These are phyloP conservation scores for Thyridium curvatum DNA, from an alignment of 2,329 filamentous ascomycete genomes.

Conservation along the genomic window DNA sequence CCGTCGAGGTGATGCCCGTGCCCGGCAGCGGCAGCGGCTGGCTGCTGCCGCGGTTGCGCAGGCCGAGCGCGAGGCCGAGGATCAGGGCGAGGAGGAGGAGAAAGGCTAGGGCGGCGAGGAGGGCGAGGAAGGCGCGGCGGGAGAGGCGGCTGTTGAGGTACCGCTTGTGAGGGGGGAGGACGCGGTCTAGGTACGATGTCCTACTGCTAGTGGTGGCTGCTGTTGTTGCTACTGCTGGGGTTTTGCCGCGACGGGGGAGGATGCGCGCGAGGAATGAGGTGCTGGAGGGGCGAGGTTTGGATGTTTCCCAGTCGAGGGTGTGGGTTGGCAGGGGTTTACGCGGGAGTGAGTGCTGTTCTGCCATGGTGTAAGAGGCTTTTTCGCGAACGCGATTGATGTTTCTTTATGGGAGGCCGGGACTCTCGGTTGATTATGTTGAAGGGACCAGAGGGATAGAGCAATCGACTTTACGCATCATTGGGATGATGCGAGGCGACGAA, in stretches of 20 bases:
- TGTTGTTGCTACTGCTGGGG: neutral
- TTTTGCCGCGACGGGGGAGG: neutral
- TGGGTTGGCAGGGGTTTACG: too few relatives aligned
- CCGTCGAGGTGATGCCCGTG: neutral
- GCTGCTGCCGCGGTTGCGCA: neutral
- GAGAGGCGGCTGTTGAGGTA: conserved; percentile 1
- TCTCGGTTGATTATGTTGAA: too few relatives aligned
- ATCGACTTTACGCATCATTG: too few relatives aligned
- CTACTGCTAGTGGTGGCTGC: neutral
- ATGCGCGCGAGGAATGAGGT: too few relatives aligned
- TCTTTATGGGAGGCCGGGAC: too few relatives aligned
- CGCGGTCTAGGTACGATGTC: neutral
- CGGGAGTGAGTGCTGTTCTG: too few relatives aligned
- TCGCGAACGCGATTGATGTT: too few relatives aligned
- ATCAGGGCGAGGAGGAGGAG: conserved; percentile 1
- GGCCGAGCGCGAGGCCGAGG: conserved; percentile 3
- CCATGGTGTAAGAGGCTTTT: too few relatives aligned
- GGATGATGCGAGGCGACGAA: too few relatives aligned
- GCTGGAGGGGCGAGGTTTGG: too few relatives aligned
- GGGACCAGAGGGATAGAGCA: too few relatives aligned
- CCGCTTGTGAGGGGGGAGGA: conserved; percentile 1
- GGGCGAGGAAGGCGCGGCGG: conserved; percentile 1
- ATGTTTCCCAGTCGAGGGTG: too few relatives aligned
- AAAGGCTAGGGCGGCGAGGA: neutral
- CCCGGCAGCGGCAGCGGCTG: neutral